These are phyloP conservation scores for Emmonsiellopsis sp. DNA, from an alignment of 2,329 filamentous ascomycete genomes.

Conservation along the genomic window DNA sequence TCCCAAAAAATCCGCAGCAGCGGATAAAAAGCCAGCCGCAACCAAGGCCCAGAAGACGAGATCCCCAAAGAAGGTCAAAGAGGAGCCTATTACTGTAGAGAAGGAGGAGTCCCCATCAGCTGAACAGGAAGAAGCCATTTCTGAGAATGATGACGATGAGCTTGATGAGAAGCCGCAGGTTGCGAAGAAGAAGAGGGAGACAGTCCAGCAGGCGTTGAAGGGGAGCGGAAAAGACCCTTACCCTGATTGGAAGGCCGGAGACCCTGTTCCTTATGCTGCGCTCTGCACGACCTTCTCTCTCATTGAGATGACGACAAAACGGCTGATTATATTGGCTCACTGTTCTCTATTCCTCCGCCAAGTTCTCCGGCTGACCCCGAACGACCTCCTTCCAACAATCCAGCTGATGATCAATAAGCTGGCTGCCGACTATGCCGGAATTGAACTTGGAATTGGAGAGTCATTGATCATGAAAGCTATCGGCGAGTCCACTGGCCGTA, in stretches of 20 bases:
- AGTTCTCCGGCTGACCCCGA: slow-evolving; percentile 82
- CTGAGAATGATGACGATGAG: slow-evolving; percentile 44
- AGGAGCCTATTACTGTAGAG: slow-evolving; percentile 31
- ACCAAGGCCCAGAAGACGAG: slow-evolving; percentile 25
- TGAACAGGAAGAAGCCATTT: slow-evolving; percentile 26
- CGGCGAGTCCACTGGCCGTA: slow-evolving; percentile 85
- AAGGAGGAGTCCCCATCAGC: slow-evolving; percentile 22
- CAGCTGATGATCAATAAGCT: slow-evolving; percentile 97
- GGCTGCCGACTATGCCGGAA: slow-evolving; percentile 89
- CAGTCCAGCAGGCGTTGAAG: slow-evolving; percentile 68
- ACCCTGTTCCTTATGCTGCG: slow-evolving; percentile 87
- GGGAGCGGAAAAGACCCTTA: slow-evolving; percentile 68
- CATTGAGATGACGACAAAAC: slow-evolving; percentile 88
- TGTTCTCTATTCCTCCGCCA: slow-evolving; percentile 87
- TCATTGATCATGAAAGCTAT: slow-evolving; percentile 98
- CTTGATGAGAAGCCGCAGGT: slow-evolving; percentile 60
- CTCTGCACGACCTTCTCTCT: slow-evolving; percentile 91
- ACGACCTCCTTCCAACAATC: slow-evolving; percentile 78
- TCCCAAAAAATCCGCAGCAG: slow-evolving; percentile 19
- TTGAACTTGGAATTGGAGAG: slow-evolving; percentile 96
- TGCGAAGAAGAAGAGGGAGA: slow-evolving; percentile 66
- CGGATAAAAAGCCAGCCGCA: slow-evolving; percentile 1
- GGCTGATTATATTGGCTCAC: slow-evolving; percentile 77
- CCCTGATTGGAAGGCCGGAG: slow-evolving; percentile 84
- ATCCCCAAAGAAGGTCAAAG: slow-evolving; percentile 26